phyloP scores from a whole-genome alignment of 2,329 filamentous ascomycete genomes.

The Septoria linicola region DNA sequence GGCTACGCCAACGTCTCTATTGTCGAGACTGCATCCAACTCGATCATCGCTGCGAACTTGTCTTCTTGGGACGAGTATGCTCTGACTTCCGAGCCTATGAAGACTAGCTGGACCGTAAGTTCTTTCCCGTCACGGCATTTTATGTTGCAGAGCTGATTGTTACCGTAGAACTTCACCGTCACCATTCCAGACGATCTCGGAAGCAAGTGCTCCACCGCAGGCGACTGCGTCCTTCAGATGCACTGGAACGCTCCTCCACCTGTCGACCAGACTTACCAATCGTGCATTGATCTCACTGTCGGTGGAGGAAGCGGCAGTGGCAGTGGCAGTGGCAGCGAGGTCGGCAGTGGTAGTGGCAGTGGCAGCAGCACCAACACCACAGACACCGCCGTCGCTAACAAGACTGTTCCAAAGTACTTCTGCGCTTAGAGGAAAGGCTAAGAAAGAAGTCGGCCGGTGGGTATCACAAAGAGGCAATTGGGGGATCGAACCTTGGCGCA shows the following conservation, averaged over 20 bases:
- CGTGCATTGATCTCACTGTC: conserved; percentile 60
- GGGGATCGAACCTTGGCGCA: too few species aligned
- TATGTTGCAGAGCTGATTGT: too few species aligned
- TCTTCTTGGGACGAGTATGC: conserved; percentile 59
- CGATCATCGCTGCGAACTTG: conserved; percentile 53
- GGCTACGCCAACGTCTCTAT: conserved; percentile 60
- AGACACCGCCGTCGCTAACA: too few species aligned
- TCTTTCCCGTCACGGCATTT: too few species aligned
- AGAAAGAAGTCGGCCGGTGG: too few species aligned
- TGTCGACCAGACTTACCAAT: conserved; percentile 62
- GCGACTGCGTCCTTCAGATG: conserved; percentile 60
- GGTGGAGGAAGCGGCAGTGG: conserved; percentile 10
- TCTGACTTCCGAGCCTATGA: conserved; percentile 45
- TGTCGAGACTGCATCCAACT: conserved; percentile 54
- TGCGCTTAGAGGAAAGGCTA: too few species aligned
- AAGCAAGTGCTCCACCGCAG: conserved; percentile 48
- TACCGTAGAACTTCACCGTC: conserved; percentile 49
- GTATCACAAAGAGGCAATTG: too few species aligned
- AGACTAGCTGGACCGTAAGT: conserved; percentile 40
- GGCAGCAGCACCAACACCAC: too few species aligned
- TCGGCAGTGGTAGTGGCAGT: too few species aligned
- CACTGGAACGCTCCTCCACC: conserved; percentile 55
- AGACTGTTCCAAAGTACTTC: too few species aligned
- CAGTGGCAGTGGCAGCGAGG: neutral
- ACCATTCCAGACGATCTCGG: conserved; percentile 54